Conservation (phyloP, 2,329 filamentous ascomycete species). For the Fusarium bulbicola region DNA sequence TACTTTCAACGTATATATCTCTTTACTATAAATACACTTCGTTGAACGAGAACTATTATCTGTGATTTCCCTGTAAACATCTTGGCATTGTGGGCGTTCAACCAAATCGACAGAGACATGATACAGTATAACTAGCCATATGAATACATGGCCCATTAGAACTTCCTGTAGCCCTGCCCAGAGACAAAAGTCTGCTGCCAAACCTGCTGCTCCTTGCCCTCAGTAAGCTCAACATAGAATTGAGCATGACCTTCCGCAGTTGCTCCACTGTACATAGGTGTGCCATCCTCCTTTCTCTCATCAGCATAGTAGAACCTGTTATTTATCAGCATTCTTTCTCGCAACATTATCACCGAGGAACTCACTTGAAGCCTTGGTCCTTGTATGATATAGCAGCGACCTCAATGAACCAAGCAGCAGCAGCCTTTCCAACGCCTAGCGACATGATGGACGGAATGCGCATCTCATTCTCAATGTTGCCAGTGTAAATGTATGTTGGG, state of each 20-base stretch:
- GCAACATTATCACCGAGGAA: no score
- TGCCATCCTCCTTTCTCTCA: slow-evolving; percentile 9
- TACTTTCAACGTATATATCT: slow-evolving; percentile 3
- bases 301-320: slow-evolving; percentile 20
- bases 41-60: neutral
- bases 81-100: rapidly evolving
- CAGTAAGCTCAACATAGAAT: slow-evolving; percentile 9
- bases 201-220: neutral
- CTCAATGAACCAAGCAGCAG: neutral
- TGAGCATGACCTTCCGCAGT: neutral
- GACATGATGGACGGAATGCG: neutral
- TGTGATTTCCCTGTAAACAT: rapidly evolving
- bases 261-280: neutral
- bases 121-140: no score
- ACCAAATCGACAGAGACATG: neutral
- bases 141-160: neutral
- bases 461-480: neutral
- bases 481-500: slow-evolving; percentile 1
- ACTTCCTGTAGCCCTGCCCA: slow-evolving; percentile 7
- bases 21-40: slow-evolving; percentile 4
- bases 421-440: slow-evolving; percentile 11
- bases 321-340: neutral
- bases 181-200: slow-evolving; percentile 24
- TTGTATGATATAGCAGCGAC: slow-evolving; percentile 2
- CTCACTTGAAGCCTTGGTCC: neutral